Conservation (phyloP, 1,139 yeast genomes). For the Zygosaccharomyces pseudobailii region DNA sequence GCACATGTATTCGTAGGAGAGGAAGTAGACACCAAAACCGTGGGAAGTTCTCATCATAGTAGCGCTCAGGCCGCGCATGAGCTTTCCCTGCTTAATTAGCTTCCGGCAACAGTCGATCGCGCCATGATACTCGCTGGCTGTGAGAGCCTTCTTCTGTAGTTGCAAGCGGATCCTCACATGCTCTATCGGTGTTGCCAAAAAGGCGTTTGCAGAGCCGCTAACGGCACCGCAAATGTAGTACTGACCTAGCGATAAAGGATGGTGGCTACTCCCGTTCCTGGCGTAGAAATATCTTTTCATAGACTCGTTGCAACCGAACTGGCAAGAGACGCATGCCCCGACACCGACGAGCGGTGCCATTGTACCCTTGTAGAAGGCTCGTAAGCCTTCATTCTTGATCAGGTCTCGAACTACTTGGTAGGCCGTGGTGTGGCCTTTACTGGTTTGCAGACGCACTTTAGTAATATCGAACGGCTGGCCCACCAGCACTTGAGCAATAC, state of each 20-base stretch:
- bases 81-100: conserved; percentile 52
- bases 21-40: conserved; percentile 85
- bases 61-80: conserved; percentile 75
- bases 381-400: conserved; percentile 66
- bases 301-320: conserved; percentile 84
- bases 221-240: conserved; percentile 78
- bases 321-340: conserved; percentile 88
- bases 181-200: conserved; percentile 87
- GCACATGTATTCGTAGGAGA: conserved; percentile 82
- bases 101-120: conserved; percentile 75
- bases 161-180: conserved; percentile 88
- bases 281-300: conserved; percentile 65
- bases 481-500: conserved; percentile 88
- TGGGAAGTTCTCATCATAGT: conserved; percentile 78
- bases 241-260: conserved; percentile 47
- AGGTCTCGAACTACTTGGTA: conserved; percentile 69
- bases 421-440: conserved; percentile 67
- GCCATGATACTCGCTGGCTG: conserved; percentile 52
- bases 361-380: conserved; percentile 87
- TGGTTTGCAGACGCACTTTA: conserved; percentile 84
- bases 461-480: conserved; percentile 97
- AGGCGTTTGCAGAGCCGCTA: conserved; percentile 85
- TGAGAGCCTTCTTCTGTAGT: conserved; percentile 55
- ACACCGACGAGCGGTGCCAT: conserved; percentile 83
- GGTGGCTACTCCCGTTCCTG: conserved; percentile 36